Evolutionary conservation across 2,329 filamentous ascomycete genomes (phyloP).

Genomic region (Colletotrichum paranaense): DNA sequence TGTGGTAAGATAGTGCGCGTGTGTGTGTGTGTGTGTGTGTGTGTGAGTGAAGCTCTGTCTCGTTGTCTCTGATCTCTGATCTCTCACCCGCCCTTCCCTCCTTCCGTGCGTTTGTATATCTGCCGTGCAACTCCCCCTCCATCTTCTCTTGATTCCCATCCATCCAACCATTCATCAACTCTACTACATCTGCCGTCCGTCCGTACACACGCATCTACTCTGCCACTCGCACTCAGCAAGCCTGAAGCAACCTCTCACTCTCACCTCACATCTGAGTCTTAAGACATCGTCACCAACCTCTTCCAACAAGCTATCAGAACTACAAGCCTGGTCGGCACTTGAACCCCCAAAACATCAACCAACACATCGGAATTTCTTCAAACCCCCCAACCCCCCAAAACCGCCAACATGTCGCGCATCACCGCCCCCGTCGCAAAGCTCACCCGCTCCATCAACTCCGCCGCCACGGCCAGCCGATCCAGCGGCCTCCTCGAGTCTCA

Average conservation of each 20-base stretch:
- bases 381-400: neutral
- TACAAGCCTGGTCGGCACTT: slow-evolving; percentile 15
- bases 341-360: neutral
- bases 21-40: neutral
- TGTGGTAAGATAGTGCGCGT: neutral
- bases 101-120: slow-evolving; percentile 31
- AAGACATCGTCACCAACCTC: neutral
- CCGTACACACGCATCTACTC: neutral
- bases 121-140: slow-evolving; percentile 24
- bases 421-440: slow-evolving; percentile 62
- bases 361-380: slow-evolving; percentile 12
- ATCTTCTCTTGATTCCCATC: neutral
- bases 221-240: neutral
- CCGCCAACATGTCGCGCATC: slow-evolving; percentile 58
- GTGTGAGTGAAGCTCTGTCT: slow-evolving; percentile 24
- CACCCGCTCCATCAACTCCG: slow-evolving; percentile 56
- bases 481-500: slow-evolving; percentile 46
- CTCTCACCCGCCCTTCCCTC: slow-evolving; percentile 7
- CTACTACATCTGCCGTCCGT: neutral
- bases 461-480: slow-evolving; percentile 48
- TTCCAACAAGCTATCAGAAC: neutral
- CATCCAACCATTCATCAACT: neutral
- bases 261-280: neutral
- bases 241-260: neutral
- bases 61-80: slow-evolving; percentile 18